Conservation (phyloP, 2,329 filamentous ascomycete species). For the Ophiostoma australiae region DNA sequence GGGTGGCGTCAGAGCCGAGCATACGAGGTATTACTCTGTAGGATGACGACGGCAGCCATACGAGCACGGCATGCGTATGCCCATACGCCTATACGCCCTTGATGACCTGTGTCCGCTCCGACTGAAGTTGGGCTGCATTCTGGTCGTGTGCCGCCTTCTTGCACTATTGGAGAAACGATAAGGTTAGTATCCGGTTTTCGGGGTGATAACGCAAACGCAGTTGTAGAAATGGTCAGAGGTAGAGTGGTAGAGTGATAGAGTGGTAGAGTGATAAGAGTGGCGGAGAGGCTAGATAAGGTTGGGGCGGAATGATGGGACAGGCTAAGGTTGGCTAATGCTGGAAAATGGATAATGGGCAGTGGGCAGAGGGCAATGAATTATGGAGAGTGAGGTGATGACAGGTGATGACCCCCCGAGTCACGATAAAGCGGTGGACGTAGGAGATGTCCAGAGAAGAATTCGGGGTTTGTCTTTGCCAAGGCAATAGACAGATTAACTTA, state of each 20-base stretch:
- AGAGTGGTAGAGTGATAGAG: not conserved
- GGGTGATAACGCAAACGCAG: slow-evolving; percentile 22
- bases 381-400: not conserved
- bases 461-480: not conserved
- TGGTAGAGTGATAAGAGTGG: not conserved
- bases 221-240: not conserved
- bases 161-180: slow-evolving; percentile 52
- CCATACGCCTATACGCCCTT: slow-evolving; percentile 66
- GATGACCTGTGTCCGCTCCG: slow-evolving; percentile 89
- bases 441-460: not conserved
- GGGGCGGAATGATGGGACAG: not conserved
- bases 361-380: not conserved
- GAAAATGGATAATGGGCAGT: not conserved
- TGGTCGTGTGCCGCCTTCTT: slow-evolving; percentile 95
- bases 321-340: not conserved
- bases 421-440: not conserved
- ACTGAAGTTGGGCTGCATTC: slow-evolving; percentile 87
- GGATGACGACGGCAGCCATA: slow-evolving; percentile 10
- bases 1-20: slow-evolving; percentile 9
- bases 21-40: not conserved
- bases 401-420: not conserved
- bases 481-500: slow-evolving; percentile 40
- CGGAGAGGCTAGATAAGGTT: slow-evolving; percentile 22
- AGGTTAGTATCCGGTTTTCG: slow-evolving; percentile 36
- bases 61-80: not conserved